Evolutionary conservation across 768 basidiomycete species (phyloP).

Genomic region (Trametes coccinea): DNA sequence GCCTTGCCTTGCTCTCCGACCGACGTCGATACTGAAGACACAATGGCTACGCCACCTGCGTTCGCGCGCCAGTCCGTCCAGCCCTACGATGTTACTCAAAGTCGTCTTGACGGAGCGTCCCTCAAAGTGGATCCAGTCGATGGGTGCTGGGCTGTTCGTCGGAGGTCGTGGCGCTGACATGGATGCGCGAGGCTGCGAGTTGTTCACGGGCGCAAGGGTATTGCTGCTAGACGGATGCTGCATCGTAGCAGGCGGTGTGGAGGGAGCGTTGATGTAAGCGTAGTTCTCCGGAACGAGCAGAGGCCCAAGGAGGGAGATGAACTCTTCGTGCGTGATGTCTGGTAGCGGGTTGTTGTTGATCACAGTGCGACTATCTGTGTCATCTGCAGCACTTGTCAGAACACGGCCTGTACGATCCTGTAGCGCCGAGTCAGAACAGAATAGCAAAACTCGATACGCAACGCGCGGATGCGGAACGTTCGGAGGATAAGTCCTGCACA

Average conservation of each 20-base stretch:
- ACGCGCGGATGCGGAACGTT: too few species aligned
- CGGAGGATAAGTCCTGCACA: neutral
- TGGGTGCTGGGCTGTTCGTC: constrained; percentile 68
- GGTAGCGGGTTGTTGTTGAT: constrained; percentile 88
- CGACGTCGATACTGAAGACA: constrained; percentile 79
- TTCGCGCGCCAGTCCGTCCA: constrained; percentile 82
- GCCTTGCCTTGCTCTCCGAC: constrained; percentile 71
- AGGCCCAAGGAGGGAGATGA: constrained; percentile 78
- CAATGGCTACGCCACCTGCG: constrained; percentile 82
- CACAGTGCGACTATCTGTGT: constrained; percentile 63
- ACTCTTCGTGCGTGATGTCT: constrained; percentile 85
- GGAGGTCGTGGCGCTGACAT: constrained; percentile 35
- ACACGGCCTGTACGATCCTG: constrained; percentile 1
- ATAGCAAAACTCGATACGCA: neutral
- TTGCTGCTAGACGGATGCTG: constrained; percentile 26
- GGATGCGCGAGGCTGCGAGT: constrained; percentile 32
- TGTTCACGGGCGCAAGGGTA: neutral
- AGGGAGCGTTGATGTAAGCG: constrained; percentile 34
- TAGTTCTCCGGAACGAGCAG: constrained; percentile 82
- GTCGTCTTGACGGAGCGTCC: constrained; percentile 81
- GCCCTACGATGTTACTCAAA: constrained; percentile 70
- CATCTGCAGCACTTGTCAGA: constrained; percentile 38
- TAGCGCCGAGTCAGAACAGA: constrained; percentile 4
- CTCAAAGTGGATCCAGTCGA: constrained; percentile 88
- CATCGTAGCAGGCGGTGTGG: constrained; percentile 23